Evolutionary conservation across 164 flowering plant genomes (phyloP).

Genomic region (Cinnamomum micranthum): DNA sequence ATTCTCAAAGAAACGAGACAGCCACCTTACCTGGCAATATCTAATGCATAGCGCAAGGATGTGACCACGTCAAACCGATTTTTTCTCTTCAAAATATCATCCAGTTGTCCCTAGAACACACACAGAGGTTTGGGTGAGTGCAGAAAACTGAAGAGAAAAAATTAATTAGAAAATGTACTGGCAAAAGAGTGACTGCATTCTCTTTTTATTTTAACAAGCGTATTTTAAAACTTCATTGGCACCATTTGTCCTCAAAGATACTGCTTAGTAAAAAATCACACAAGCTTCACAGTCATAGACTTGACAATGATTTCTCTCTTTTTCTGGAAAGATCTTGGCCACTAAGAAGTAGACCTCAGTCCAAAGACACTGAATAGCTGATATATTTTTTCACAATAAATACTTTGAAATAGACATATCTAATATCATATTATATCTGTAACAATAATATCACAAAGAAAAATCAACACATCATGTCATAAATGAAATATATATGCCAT

Average conservation of each 20-base stretch:
- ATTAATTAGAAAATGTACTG: background rate
- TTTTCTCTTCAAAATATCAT: conserved; percentile 35
- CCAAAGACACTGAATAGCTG: background rate
- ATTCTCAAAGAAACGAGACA: background rate
- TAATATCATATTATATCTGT: too few relatives aligned
- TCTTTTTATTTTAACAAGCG: background rate
- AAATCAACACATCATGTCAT: too few relatives aligned
- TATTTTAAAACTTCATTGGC: background rate
- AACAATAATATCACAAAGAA: too few relatives aligned
- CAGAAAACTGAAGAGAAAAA: background rate
- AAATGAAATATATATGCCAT: too few relatives aligned
- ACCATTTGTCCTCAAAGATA: background rate
- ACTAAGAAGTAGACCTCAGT: background rate
- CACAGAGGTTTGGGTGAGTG: background rate
- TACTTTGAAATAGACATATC: too few relatives aligned
- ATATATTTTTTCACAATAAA: too few relatives aligned
- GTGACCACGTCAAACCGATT: conserved; percentile 39
- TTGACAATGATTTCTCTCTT: too few relatives aligned
- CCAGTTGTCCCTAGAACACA: conserved; percentile 35
- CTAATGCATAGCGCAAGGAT: conserved; percentile 56
- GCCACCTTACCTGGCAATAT: conserved; percentile 49
- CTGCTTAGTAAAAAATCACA: background rate
- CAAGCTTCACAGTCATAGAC: background rate
- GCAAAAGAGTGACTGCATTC: background rate
- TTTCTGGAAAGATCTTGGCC: too few relatives aligned